Percentiles rank a stretch among this genome's conserved stretches.
Conservation (phyloP, 306 rosid genomes). For the Vigna angularis region DNA sequence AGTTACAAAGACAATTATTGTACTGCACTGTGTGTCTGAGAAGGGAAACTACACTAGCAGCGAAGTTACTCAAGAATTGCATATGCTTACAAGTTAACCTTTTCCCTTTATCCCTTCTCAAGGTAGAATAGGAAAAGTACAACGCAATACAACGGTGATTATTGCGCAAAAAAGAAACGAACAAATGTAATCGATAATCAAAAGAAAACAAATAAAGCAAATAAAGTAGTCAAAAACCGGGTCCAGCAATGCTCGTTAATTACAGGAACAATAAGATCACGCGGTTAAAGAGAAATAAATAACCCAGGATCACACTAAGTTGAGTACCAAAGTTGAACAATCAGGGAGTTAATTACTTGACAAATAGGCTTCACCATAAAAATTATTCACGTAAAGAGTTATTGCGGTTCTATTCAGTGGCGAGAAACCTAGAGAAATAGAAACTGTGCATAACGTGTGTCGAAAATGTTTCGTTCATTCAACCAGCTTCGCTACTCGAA, state of each 20-base stretch:
- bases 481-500: neutral
- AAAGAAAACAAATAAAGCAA: neutral
- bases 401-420: neutral
- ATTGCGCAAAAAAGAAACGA: slow-evolving; percentile 27
- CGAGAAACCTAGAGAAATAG: slow-evolving; percentile 19
- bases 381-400: slow-evolving; percentile 6
- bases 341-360: slow-evolving; percentile 16
- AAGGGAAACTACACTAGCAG: slow-evolving; percentile 47
- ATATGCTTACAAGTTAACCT: slow-evolving; percentile 34
- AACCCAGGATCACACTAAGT: slow-evolving; percentile 29
- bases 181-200: slow-evolving; percentile 14
- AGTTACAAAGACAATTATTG: slow-evolving; percentile 15
- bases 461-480: slow-evolving; percentile 17
- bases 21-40: slow-evolving; percentile 33
- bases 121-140: slow-evolving; percentile 37
- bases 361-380: slow-evolving; percentile 16
- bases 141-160: slow-evolving; percentile 25
- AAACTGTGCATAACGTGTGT: slow-evolving; percentile 16
- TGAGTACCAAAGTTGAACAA: slow-evolving; percentile 28
- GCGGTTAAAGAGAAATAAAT: neutral
- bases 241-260: slow-evolving; percentile 28
- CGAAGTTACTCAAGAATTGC: slow-evolving; percentile 50
- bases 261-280: neutral
- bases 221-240: slow-evolving; percentile 19
- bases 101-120: slow-evolving; percentile 29